Evolutionary conservation across 2,329 filamentous ascomycete genomes (phyloP).

Genomic region (Colletotrichum sansevieriae): DNA sequence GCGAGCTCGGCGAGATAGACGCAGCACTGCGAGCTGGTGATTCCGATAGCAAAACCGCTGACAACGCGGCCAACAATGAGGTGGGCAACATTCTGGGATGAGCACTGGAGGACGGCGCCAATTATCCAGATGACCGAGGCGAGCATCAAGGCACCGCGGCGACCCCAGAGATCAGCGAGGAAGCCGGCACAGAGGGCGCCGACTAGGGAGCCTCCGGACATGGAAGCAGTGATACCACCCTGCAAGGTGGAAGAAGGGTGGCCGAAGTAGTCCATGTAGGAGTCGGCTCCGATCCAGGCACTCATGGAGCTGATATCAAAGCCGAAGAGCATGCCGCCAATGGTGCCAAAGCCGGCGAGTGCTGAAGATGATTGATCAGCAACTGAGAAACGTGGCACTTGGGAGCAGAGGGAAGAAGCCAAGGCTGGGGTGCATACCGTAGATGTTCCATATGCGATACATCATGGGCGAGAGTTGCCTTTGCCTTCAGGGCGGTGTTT

Average conservation of each 20-base stretch:
- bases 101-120: constrained; percentile 71
- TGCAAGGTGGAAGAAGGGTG: constrained; percentile 60
- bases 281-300: constrained; percentile 65
- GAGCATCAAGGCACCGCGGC: constrained; percentile 60
- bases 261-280: constrained; percentile 67
- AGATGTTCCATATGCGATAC: constrained; percentile 55
- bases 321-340: constrained; percentile 61
- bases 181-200: constrained; percentile 63
- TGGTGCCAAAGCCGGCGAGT: constrained; percentile 55
- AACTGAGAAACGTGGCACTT: not conserved
- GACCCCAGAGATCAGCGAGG: constrained; percentile 62
- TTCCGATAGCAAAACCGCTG: constrained; percentile 75
- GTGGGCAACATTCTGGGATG: constrained; percentile 68
- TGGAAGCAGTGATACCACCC: constrained; percentile 65
- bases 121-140: constrained; percentile 64
- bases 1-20: constrained; percentile 78
- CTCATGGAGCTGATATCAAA: constrained; percentile 72
- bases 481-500: not conserved
- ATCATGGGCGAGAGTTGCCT: constrained; percentile 43
- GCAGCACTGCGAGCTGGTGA: constrained; percentile 75
- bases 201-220: constrained; percentile 65
- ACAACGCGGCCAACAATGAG: constrained; percentile 69
- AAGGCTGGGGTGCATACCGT: constrained; percentile 45
- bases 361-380: constrained; percentile 43
- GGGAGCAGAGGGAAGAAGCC: not conserved